Evolutionary conservation across 495 filamentous ascomycete species (phyloP).

Genomic region (Penicillium roqueforti): DNA sequence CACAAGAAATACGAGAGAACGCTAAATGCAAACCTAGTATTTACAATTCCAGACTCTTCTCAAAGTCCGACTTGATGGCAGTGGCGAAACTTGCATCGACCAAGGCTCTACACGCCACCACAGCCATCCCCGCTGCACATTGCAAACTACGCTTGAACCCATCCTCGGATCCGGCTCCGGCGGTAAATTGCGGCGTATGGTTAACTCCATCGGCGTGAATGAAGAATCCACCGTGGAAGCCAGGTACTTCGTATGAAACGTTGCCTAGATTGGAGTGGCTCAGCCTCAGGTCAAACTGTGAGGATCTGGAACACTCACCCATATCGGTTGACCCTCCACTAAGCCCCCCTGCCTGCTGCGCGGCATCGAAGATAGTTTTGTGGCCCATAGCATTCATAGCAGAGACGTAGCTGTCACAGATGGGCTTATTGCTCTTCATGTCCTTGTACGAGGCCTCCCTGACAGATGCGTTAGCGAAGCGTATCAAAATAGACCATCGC

Average conservation of each 20-base stretch:
- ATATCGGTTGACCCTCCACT: conserved; percentile 38
- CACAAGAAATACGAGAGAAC: neutral
- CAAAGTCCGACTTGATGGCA: conserved; percentile 36
- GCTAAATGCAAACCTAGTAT: neutral
- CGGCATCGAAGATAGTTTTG: conserved; percentile 38
- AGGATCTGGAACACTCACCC: conserved; percentile 20
- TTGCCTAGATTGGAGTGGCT: conserved; percentile 43
- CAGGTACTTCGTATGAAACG: conserved; percentile 52
- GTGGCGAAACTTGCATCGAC: conserved; percentile 44
- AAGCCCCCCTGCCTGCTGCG: conserved; percentile 27
- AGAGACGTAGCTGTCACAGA: conserved; percentile 49
- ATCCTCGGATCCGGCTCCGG: conserved; percentile 48
- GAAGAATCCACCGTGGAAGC: conserved; percentile 54
- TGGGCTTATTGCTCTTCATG: conserved; percentile 42
- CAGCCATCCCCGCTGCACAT: conserved; percentile 55
- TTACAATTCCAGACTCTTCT: conserved; percentile 3
- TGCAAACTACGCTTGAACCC: conserved; percentile 41
- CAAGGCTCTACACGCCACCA: conserved; percentile 47
- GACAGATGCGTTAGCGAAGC: neutral
- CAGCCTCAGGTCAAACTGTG: neutral
- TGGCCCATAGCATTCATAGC: conserved; percentile 46
- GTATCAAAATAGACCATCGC: neutral
- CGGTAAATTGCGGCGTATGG: conserved; percentile 53
- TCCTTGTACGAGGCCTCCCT: conserved; percentile 51
- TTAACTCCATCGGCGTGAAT: conserved; percentile 48